Base-by-base conservation (phyloP, 2,329 filamentous ascomycete genomes). In the Cladosporium sp. region DNA sequence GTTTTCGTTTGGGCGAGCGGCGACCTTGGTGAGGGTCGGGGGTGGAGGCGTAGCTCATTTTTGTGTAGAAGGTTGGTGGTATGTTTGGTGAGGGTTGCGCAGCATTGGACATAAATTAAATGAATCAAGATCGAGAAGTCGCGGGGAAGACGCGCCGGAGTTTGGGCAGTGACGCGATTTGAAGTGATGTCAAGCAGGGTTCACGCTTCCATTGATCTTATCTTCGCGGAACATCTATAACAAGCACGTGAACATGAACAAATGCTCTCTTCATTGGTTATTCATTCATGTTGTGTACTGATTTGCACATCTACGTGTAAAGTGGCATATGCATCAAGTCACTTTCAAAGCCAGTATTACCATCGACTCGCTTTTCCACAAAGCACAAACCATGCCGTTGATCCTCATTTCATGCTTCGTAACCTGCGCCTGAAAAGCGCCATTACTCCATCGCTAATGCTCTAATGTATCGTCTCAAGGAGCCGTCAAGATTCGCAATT, bases 1-100 rank as follows among this genome's bases (percentile, higher is more conserved):
- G 62, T 34, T 44, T 73, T 21, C 73, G 70, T 59, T 76, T 75
- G 36, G 74, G 73, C 10, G 74, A 74, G 60, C 68, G 71, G 8
- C 55, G 66, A 63, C 38, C 24, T 63, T 18, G 69, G 38, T 65
- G 58, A 26, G 66, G 59, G 66, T 62, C 59, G 7, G 66, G 59
- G 2, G 60, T 67, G 32, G 65, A 63, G 8, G 65, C 38, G 59
- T 66, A 66, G 59, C 58, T 62, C 65, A 66, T 66, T 21, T 62
- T 57, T 4, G 41, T 18, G n/a, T 47, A n/a, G 58, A 26, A 26
- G 8, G 41, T 15, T 11, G 41, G 28, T 15, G 49, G 14, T 60
- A 34, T 58, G 10, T 41, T 18, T 30, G 26, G 38, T 51, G 28
- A 55, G 14, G 18, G 8, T 8, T 21, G n/a, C 8, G 41, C 3